Evolutionary conservation across 768 basidiomycete species (phyloP), one percentile per base, ranked within the genome.

Genomic region (Suillus sp.): DNA sequence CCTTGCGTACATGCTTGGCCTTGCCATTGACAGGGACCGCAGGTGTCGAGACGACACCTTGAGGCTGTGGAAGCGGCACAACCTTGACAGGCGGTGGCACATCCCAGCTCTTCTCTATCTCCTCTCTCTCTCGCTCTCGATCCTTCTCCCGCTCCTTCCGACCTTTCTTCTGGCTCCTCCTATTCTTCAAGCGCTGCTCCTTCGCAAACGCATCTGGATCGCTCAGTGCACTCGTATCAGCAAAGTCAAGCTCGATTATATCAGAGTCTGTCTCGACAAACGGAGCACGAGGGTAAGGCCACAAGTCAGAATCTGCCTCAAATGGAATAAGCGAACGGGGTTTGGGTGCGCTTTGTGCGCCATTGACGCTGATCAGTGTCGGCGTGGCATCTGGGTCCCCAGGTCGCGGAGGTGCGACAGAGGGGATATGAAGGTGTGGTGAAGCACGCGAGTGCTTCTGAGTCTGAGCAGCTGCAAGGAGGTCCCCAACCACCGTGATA

Each of bases 241-340:
- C 81, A 68, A 90, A 92, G 71, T 90, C 88, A 57, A 92, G 84
- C 72, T 92, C 91, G 11, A 92, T 82, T 30, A 92, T 84, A 61
- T 89, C 90, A 4, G 79, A 80, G 43, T 76, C 77, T 59, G 62
- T 70, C 62, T 80, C 79, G 62, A 80, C 76, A 54, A 79, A 75
- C 13, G 80, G 79, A 4, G 76, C 76, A 43, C 81, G 84, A 0
- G 85, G 82, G 68, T 89, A 89, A 4, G 90, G 88, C 90, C 89
- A 91, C 18, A 91, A 78, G 38, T 89, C 86, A 10, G 88, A 86
- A 64, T 86, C 85, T 0, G 85, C 75, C 58, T 80, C 82, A 69
- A 91, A 91, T 0, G 89, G 87, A 0, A 88, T 80, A 16, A 88
- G 80, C 6, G 77, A 72, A 43, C 81, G 77, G 51, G 77, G 71